A percentile compares a stretch with the other conserved stretches of the same genome.
Conservation (phyloP, 495 filamentous ascomycete species). For the Tuber calosporum region DNA sequence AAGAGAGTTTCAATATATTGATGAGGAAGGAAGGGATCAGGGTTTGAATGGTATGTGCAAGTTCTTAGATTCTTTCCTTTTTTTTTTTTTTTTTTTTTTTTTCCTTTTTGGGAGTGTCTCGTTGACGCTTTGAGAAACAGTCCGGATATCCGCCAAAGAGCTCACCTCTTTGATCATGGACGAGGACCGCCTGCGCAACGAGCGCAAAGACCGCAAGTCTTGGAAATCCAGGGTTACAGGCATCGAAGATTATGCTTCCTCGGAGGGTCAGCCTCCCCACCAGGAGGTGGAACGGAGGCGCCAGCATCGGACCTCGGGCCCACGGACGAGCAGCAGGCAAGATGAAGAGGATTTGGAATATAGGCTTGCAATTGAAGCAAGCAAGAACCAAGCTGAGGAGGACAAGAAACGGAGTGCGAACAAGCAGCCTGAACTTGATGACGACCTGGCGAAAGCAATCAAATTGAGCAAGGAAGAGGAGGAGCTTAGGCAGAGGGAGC, state of each 20-base stretch:
- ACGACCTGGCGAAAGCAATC: conserved; percentile 89
- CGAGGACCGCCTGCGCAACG: conserved; percentile 84
- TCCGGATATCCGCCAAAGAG: conserved; percentile 93
- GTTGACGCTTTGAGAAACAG: conserved; percentile 47
- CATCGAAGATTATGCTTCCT: conserved; percentile 68
- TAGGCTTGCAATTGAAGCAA: conserved; percentile 86
- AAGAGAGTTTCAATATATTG: conserved; percentile 90
- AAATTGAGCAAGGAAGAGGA: conserved; percentile 91
- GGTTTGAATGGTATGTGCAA: conserved; percentile 73
- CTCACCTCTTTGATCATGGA: conserved; percentile 89
- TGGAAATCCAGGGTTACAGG: conserved; percentile 97
- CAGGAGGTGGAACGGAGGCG: conserved; percentile 45
- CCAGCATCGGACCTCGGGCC: conserved; percentile 35
- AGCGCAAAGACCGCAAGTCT: conserved; percentile 81
- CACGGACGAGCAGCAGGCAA: conserved; percentile 25
- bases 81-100: neutral
- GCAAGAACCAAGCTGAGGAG: conserved; percentile 91
- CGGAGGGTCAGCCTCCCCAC: conserved; percentile 25
- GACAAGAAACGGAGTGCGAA: conserved; percentile 62
- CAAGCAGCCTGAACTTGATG: conserved; percentile 55
- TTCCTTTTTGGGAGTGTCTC: conserved; percentile 4
- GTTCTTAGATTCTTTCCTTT: neutral
- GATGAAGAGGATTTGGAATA: conserved; percentile 88
- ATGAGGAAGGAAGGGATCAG: conserved; percentile 90
- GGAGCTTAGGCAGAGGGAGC: conserved; percentile 72